These are phyloP conservation scores for Didymella glomerata DNA, from an alignment of 2,329 filamentous ascomycete genomes.

Conservation along the genomic window DNA sequence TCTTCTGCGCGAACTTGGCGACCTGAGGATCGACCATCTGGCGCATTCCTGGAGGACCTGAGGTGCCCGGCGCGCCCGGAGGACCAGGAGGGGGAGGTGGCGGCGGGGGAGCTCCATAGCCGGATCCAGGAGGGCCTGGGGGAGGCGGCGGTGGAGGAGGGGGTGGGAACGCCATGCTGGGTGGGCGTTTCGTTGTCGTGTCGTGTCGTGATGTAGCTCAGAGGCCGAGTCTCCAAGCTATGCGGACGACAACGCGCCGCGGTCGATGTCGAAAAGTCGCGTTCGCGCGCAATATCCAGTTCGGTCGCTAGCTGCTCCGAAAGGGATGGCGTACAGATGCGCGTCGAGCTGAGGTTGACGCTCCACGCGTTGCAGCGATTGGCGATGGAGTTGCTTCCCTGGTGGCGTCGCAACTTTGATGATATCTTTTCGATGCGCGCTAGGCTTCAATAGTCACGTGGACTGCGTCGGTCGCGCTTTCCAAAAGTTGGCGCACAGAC, in stretches of 20 bases:
- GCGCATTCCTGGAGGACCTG: constrained; percentile 70
- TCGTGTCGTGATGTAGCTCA: constrained; percentile 30
- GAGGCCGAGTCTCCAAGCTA: constrained; percentile 37
- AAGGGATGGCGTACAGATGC: constrained; percentile 27
- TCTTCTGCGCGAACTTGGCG: constrained; percentile 97
- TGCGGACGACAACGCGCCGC: constrained; percentile 37
- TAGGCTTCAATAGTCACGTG: background rate
- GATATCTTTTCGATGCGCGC: constrained; percentile 37
- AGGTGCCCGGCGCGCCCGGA: constrained; percentile 59
- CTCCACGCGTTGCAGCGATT: constrained; percentile 43
- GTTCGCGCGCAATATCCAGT: constrained; percentile 30
- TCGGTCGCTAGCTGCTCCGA: constrained; percentile 22
- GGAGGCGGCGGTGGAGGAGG: constrained; percentile 57
- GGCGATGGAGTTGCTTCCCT: constrained; percentile 33
- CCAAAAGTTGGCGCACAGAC: background rate
- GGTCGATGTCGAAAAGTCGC: constrained; percentile 33
- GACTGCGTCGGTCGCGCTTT: background rate
- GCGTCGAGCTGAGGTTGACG: constrained; percentile 31
- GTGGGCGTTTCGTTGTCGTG: constrained; percentile 10
- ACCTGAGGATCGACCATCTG: constrained; percentile 82
- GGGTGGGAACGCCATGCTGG: constrained; percentile 40
- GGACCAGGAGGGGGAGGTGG: constrained; percentile 66
- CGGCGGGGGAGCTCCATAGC: constrained; percentile 56
- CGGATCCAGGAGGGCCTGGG: constrained; percentile 37
- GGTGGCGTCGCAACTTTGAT: constrained; percentile 35